Base-by-base conservation (phyloP, 2,329 filamentous ascomycete species). In the Harringtonia lauricola region DNA sequence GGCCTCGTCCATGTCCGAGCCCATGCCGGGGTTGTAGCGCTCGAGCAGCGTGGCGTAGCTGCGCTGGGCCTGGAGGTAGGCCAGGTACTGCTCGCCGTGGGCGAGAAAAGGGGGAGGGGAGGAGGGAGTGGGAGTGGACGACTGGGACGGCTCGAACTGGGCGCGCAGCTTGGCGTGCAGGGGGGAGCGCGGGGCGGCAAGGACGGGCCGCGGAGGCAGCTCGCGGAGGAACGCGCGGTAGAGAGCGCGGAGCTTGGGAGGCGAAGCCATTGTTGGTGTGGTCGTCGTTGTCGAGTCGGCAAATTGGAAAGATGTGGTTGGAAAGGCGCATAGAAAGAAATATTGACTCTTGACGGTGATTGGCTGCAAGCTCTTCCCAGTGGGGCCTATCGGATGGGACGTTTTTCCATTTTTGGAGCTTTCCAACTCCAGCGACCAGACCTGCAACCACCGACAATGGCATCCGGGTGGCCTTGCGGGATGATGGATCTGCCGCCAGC, bases 11-110 rank as follows among this genome's bases (percentile, higher is more conserved):
- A 95, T 86, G 36, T 42, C 39, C 28, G 38, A 47, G 52, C 78
- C 76, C 79, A 94, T 86, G 17, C 89, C 88, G 0, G 88, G 88
- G 62, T 96, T 96, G 65, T 98, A 96, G 54, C 89, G 74, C 64
- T 95, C 89, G 31, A 96, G 62, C 36, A 96, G 66, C 15, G 78
- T 81, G 22, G 78, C 74, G 61, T 96, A 95, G 59, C 77, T 76
- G 42, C 89, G 72, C 68, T 98, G 92, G n/a, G 89, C 82, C 54
- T 78, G 77, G 18, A 92, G 72, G 59, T 95, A 96, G 45, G 79
- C 74, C 22, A 88, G 64, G 52, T 87, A 79, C 62, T 96, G 87
- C 50, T 86, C 78, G n/a, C 79, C 82, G 52, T 86, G 57, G 40
- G 53, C 49, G 31, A 51, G 49, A 24, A 38, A 41, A 2, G 12